Evolutionary conservation across 1,284 basidiomycete genomes (phyloP), one percentile per base, ranked within the genome.

Genomic region (Tilletia caries): DNA sequence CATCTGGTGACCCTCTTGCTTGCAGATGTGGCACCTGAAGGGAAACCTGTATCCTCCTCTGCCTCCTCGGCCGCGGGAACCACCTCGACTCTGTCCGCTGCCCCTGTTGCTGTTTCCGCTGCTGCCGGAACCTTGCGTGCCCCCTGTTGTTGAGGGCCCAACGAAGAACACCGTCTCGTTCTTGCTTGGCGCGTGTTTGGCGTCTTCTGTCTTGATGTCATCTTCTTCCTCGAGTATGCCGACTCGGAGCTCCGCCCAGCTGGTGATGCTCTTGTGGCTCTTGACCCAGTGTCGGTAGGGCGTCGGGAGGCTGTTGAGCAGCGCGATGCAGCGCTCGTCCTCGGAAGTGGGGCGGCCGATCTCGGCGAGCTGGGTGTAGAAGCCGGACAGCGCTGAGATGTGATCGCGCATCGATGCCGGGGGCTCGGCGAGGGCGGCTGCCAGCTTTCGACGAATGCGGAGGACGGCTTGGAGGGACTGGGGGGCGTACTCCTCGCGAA

Each of bases 211-310:
- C n/a, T 27, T n/a, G 25, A 50, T 50, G 48, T 50, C 48, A 8
- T 50, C 48, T 20, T 50, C n/a, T 50, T 50, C 48, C 48, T 50
- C 48, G 48, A 50, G 48, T 8, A 50, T 50, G n/a, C 48, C 48
- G 13, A 20, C 48, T 50, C 48, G 48, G 6, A 50, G 2, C n/a
- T 50, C 48, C 25, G 48, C 48, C 48, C 48, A 50, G 25, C 8
- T 50, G 48, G 48, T 23, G 20, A 50, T 27, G 13, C 20, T 50
- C 48, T 50, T 50, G 48, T 50, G 48, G 25, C 48, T 50, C 48
- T 50, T 50, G 48, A 50, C 48, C n/a, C 48, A 50, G 8, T 50
- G 48, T 6, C 48, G 48, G 25, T 50, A 50, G 10, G 48, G n/a
- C 10, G 10, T 8, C 48, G 10, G 48, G n/a, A 50, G 48, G 25